Evolutionary conservation across 345 rosid species (phyloP).

Genomic region (Linum lewisii): DNA sequence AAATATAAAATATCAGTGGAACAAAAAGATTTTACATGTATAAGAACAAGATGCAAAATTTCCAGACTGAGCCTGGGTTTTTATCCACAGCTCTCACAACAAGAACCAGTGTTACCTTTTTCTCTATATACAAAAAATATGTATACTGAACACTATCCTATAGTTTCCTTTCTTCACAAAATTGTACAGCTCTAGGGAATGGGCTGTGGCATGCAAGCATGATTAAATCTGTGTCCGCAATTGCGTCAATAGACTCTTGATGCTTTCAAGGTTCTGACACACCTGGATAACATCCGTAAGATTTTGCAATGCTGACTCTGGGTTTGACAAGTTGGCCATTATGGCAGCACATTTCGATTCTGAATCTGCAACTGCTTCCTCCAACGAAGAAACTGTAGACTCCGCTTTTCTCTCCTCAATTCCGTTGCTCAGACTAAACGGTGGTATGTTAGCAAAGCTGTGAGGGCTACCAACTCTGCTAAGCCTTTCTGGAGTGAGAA

Average conservation of each 20-base stretch:
- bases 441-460: constrained; percentile 27
- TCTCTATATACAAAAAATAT: constrained; percentile 9
- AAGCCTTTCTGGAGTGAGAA: constrained; percentile 47
- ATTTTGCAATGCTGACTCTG: constrained; percentile 32
- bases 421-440: constrained; percentile 22
- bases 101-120: too few relatives aligned
- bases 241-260: constrained; percentile 51
- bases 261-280: constrained; percentile 48
- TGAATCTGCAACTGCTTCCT: constrained; percentile 57
- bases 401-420: constrained; percentile 18
- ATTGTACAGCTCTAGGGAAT: constrained; percentile 10
- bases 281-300: constrained; percentile 40
- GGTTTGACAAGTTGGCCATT: constrained; percentile 23
- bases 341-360: constrained; percentile 57
- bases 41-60: too few relatives aligned
- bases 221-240: constrained; percentile 52
- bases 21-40: too few relatives aligned
- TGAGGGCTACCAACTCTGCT: constrained; percentile 34
- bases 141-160: constrained; percentile 13
- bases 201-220: too few relatives aligned
- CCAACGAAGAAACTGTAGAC: constrained; percentile 58
- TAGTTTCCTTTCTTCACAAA: constrained; percentile 15
- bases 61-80: too few relatives aligned
- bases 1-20: too few relatives aligned
- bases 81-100: too few relatives aligned